Evolutionary conservation across 495 filamentous ascomycete genomes (phyloP).

Genomic region (Mycothermus thermophilus): DNA sequence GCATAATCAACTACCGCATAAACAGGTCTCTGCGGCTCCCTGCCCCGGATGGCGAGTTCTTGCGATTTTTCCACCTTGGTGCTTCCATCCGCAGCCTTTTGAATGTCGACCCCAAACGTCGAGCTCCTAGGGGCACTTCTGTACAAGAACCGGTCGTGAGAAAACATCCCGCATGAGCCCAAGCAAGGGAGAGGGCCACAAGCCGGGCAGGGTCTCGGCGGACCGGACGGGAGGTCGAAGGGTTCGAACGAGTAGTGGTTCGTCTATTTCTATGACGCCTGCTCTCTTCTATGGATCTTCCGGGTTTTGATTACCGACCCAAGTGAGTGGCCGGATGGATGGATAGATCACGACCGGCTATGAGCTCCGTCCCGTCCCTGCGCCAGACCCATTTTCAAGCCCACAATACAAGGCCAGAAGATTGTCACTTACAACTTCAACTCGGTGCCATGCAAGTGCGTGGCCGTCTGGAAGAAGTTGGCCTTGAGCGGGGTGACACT

Average conservation of each 20-base stretch:
- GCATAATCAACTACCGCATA: slow-evolving; percentile 73
- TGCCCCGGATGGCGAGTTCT: not conserved
- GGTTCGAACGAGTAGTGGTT: too few relatives aligned
- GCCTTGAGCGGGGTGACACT: slow-evolving; percentile 86
- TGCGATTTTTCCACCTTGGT: not conserved
- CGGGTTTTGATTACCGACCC: too few relatives aligned
- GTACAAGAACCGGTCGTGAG: slow-evolving; percentile 3
- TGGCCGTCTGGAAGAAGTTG: slow-evolving; percentile 75
- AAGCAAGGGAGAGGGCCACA: too few relatives aligned
- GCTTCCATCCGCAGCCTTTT: not conserved
- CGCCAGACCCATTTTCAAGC: too few relatives aligned
- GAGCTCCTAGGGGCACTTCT: slow-evolving; percentile 1
- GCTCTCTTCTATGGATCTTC: slow-evolving; percentile 20
- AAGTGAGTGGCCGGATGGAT: too few relatives aligned
- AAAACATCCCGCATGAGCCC: not conserved
- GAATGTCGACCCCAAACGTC: slow-evolving; percentile 1
- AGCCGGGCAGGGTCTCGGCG: not conserved
- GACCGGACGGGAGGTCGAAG: slow-evolving; percentile 4
- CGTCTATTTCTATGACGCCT: slow-evolving; percentile 16
- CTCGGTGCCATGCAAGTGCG: slow-evolving; percentile 47
- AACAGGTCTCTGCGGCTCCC: slow-evolving; percentile 28
- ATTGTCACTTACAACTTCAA: slow-evolving; percentile 70
- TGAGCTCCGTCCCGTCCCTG: too few relatives aligned
- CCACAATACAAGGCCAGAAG: slow-evolving; percentile 4
- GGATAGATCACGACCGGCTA: too few relatives aligned